Evolutionary conservation across 1,284 basidiomycete genomes (phyloP).

Genomic region (Sporisorium graminicola): DNA sequence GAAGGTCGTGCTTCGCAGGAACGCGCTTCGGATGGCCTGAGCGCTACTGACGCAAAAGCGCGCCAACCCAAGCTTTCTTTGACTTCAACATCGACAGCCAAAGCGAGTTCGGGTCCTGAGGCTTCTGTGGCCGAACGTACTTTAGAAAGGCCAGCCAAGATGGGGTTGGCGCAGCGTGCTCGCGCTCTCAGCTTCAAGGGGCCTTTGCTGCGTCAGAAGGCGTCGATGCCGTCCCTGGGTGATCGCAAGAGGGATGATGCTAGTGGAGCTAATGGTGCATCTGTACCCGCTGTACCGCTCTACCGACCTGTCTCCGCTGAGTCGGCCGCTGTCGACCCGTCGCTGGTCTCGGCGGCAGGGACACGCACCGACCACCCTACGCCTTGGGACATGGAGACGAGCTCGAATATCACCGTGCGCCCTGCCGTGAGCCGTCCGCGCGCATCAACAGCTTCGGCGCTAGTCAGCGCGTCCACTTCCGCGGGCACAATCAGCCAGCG

Average conservation of each 20-base stretch:
- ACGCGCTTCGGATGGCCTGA: background rate
- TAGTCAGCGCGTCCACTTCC: slow-evolving; percentile 35
- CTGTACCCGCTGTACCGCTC: slow-evolving; percentile 5
- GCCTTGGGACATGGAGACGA: slow-evolving; percentile 26
- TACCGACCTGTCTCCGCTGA: slow-evolving; percentile 20
- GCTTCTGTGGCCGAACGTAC: background rate
- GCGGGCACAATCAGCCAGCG: slow-evolving; percentile 57
- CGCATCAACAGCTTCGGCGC: slow-evolving; percentile 31
- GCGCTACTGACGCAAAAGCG: background rate
- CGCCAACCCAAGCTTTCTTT: slow-evolving; percentile 15
- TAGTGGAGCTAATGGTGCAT: background rate
- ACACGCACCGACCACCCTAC: slow-evolving; percentile 22
- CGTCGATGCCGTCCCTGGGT: slow-evolving; percentile 39
- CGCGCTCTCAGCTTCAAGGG: slow-evolving; percentile 47
- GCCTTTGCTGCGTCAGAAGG: slow-evolving; percentile 36
- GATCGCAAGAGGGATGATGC: slow-evolving; percentile 29
- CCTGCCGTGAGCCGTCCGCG: slow-evolving; percentile 29
- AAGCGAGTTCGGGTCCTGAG: background rate
- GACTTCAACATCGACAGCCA: background rate
- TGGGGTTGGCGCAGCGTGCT: slow-evolving; percentile 43
- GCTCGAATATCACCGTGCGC: slow-evolving; percentile 10
- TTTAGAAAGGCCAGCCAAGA: slow-evolving; percentile 28
- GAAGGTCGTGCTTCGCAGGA: slow-evolving; percentile 14
- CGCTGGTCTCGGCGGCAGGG: slow-evolving; percentile 5
- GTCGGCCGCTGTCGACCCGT: slow-evolving; percentile 5